These are phyloP conservation scores for Skeletonema grethae DNA, from an alignment of 108 stramenopile species.

Conservation along the genomic window DNA sequence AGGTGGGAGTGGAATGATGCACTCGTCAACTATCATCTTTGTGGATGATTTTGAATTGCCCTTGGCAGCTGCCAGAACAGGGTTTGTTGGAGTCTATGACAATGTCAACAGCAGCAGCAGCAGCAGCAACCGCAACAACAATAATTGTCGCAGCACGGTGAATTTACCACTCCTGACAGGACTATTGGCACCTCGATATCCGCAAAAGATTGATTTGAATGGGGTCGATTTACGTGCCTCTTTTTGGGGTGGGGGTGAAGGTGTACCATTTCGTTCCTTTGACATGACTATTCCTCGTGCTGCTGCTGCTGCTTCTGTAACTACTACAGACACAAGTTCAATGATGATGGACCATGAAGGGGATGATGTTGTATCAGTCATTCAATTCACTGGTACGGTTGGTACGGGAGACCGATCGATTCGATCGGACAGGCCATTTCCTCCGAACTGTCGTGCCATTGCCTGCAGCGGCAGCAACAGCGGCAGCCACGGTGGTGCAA, in stretches of 20 bases:
- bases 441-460: slow-evolving; percentile 21
- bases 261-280: neutral
- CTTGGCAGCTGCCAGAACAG: neutral
- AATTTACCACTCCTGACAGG: slow-evolving; percentile 16
- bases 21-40: neutral
- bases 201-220: slow-evolving; percentile 3
- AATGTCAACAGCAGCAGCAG: neutral
- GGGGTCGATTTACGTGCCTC: too few relatives aligned
- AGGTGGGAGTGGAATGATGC: neutral
- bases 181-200: slow-evolving; percentile 11
- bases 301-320: too few relatives aligned
- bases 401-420: slow-evolving; percentile 73
- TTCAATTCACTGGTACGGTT: slow-evolving; percentile 62
- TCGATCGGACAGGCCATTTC: slow-evolving; percentile 61
- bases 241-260: too few relatives aligned
- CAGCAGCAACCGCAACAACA: neutral
- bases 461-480: neutral
- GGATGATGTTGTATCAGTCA: slow-evolving; percentile 8
- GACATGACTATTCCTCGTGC: neutral
- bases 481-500: neutral
- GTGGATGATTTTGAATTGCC: slow-evolving; percentile 10
- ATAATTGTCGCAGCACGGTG: neutral
- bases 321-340: neutral
- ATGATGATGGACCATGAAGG: neutral
- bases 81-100: neutral